Evolutionary conservation across 495 filamentous ascomycete species (phyloP), one percentile per base, ranked within the genome.

Genomic region (Penicillium chermesinum): DNA sequence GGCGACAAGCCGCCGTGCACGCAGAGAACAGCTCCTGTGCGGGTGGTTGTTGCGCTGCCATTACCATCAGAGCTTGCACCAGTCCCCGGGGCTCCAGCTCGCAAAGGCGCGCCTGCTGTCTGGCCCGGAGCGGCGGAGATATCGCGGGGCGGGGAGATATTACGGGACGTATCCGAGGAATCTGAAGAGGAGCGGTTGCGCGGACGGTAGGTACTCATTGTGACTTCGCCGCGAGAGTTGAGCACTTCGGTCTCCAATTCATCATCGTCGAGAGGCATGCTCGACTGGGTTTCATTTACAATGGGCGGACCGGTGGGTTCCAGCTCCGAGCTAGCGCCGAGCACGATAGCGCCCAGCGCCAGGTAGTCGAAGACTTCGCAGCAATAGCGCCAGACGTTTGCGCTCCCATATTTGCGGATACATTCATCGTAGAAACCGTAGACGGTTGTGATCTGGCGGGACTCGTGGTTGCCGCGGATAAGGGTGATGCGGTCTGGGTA

Each of bases 381-480:
- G 73, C 93, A 98, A 63, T 98, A 95, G 41, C 91, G 80, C 93
- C 93, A 98, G 1, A 98, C 93, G 53, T 96, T 98, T 14, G 93
- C 93, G 65, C 80, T 93, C 43, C 93, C 93, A 62, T 98, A 98
- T 70, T 98, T 98, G 34, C 94, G 85, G 42, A 96, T 75, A 59
- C 93, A 98, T 63, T 98, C 93, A 59, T 98, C 93, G 72, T 98
- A 98, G 74, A 98, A 98, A 39, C 93, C 93, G 65, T 98, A 98
- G 21, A 98, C 93, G 4, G 87, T 94, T 16, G 93, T 98, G 62
- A 98, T 98, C 62, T 98, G 93, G 32, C 93, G 80, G 9, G 90
- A 96, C 63, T 98, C 93, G 72, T 98, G 93, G 62, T 98, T 98
- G 16, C 93, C 93, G 47, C 93, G 83, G 63, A 98, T 95, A 34